Conservation (phyloP, 2,329 filamentous ascomycete species). For the Exophiala aquamarina region DNA sequence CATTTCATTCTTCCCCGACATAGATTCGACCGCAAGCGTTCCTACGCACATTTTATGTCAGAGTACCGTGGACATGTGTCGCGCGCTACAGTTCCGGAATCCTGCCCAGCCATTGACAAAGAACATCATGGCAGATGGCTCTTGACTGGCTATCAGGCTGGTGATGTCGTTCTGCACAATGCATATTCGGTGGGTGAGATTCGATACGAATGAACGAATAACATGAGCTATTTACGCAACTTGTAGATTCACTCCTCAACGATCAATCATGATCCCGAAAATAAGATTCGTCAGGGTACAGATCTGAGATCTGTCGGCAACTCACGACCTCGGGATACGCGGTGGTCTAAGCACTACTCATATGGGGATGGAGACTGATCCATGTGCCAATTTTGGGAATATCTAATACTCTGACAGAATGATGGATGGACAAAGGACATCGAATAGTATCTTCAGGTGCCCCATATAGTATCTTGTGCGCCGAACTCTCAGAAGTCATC, state of each 20-base stretch:
- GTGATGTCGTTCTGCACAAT: conserved; percentile 49
- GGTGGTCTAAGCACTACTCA: conserved; percentile 43
- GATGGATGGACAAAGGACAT: too few species aligned
- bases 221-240: too few species aligned
- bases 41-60: too few species aligned
- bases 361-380: conserved; percentile 35
- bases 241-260: conserved; percentile 58
- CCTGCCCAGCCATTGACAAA: conserved; percentile 46
- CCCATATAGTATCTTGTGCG: too few species aligned
- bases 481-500: conserved; percentile 41
- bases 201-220: too few species aligned
- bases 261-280: conserved; percentile 53
- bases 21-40: too few species aligned
- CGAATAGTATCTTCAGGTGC: too few species aligned
- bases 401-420: too few species aligned
- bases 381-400: not conserved
- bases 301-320: conserved; percentile 58
- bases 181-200: conserved; percentile 35
- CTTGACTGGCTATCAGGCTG: conserved; percentile 55
- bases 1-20: too few species aligned
- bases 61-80: too few species aligned
- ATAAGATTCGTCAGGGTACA: conserved; percentile 56
- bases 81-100: conserved; percentile 54
- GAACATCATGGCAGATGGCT: conserved; percentile 49
- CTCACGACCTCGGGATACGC: conserved; percentile 51